Base-by-base conservation (phyloP, 2,329 filamentous ascomycete genomes). In the Sporothrix sp. region DNA sequence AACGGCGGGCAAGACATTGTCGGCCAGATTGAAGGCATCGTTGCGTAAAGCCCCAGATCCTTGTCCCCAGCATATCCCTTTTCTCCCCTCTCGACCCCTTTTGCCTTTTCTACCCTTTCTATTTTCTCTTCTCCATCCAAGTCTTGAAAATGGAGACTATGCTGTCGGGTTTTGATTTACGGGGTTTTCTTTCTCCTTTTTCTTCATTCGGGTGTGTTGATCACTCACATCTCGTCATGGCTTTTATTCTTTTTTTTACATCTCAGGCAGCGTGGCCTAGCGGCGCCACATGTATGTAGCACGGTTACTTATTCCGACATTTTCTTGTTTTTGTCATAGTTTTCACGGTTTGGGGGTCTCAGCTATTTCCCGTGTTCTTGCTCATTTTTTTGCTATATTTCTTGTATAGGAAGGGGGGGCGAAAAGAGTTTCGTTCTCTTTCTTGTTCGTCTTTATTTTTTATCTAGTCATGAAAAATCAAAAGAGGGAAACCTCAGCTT, bases 1-100 rank as follows among this genome's bases (percentile, higher is more conserved):
- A 40, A 50, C 11, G 43, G 30, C 2, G 39, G 21, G 11, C 35
- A 48, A 27, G 51, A 49, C 13, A 27, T 52, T n/a, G 20, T 49
- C 9, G 46, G 39, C 6, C 21, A 5, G 10, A 28, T 52, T 14
- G 33, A 40, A 5, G 51, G 46, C 28, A 40, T 49, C 13, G 47
- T 38, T 1, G 47, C 44, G 4, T 50, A 50, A 23, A 13, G n/a
- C 3, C 2, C 16, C 3, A 11, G 27, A 6, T 30, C 18, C n/a
- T 1, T 16, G 8, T 35, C 9, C n/a, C n/a, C n/a, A n/a, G n/a
- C n/a, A n/a, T 35, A 2, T 2, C 8, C 18, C 21, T 18, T 18
- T 38, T 13, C n/a, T 38, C 21, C 6, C 20, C 38, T 4, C 35
- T 23, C 32, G 2, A 18, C 16, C 3, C 18, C 11, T 28, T 11